phyloP scores from a whole-genome alignment of 2,329 filamentous ascomycete species.

The Neofusicoccum ribis region DNA sequence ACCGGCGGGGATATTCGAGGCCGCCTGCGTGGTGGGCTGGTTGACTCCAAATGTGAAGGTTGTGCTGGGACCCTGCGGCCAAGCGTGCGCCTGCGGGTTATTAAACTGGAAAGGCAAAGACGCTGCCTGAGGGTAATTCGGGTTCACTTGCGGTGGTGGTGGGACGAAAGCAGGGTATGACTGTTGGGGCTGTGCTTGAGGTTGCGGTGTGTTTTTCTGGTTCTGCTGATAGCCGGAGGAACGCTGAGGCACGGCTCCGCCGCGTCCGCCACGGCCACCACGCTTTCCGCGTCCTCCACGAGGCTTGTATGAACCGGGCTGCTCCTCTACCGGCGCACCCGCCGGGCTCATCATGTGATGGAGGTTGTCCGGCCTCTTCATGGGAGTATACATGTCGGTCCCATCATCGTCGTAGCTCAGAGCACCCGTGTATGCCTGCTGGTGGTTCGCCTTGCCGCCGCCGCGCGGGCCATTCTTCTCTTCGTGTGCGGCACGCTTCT shows the following conservation, averaged over 20 bases:
- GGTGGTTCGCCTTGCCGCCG: background rate
- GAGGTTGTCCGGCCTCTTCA: constrained; percentile 49
- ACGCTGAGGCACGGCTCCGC: constrained; percentile 24
- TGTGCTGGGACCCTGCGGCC: constrained; percentile 13
- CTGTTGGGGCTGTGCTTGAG: constrained; percentile 5
- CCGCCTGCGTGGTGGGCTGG: constrained; percentile 20
- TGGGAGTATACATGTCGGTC: constrained; percentile 48
- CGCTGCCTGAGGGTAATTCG: background rate
- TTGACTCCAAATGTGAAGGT: constrained; percentile 10
- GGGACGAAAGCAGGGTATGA: background rate
- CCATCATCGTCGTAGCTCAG: constrained; percentile 47
- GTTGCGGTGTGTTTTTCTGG: background rate
- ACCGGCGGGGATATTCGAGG: constrained; percentile 25
- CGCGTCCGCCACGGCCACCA: constrained; percentile 31
- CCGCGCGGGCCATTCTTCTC: constrained; percentile 3
- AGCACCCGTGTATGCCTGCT: constrained; percentile 27
- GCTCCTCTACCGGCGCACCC: constrained; percentile 38
- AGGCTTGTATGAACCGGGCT: constrained; percentile 32
- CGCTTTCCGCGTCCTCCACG: constrained; percentile 26
- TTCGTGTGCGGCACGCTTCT: constrained; percentile 45
- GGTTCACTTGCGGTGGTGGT: background rate
- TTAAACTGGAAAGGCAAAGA: constrained; percentile 16
- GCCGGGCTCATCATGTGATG: constrained; percentile 42
- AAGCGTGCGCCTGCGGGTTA: constrained; percentile 19
- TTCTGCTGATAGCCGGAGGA: background rate